These are phyloP conservation scores for Pichia sp. DNA, from an alignment of 1,139 yeast genomes.

Conservation along the genomic window DNA sequence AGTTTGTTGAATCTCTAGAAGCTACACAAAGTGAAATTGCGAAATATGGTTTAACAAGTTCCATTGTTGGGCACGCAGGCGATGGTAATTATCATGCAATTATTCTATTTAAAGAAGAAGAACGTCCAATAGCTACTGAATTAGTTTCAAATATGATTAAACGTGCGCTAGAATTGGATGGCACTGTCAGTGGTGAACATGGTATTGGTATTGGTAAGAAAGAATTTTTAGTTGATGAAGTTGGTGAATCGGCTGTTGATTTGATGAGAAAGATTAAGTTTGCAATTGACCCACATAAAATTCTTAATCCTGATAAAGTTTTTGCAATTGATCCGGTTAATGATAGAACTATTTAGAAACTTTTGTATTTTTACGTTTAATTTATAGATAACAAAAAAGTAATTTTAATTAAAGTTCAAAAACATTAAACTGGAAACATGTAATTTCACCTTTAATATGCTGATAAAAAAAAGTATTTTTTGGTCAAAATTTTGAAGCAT, in stretches of 20 bases:
- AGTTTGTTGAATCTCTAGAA: constrained; percentile 53
- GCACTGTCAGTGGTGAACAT: constrained; percentile 89
- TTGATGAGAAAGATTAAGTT: constrained; percentile 71
- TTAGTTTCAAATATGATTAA: constrained; percentile 67
- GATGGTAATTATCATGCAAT: constrained; percentile 89
- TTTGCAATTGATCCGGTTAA: constrained; percentile 51
- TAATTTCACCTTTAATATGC: too few relatives aligned
- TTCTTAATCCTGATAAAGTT: constrained; percentile 75
- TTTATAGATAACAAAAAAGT: not conserved
- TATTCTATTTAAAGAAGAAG: constrained; percentile 49
- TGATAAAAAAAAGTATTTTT: too few relatives aligned
- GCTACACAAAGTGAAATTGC: constrained; percentile 54
- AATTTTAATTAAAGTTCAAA: not conserved
- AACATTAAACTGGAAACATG: too few relatives aligned
- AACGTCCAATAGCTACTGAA: constrained; percentile 39
- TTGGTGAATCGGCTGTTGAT: constrained; percentile 60
- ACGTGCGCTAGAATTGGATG: constrained; percentile 59
- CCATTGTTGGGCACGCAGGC: constrained; percentile 75
- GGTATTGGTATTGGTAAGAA: constrained; percentile 84
- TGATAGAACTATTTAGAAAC: constrained; percentile 8
- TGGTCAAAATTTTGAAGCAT: not conserved
- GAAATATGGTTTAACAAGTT: constrained; percentile 48
- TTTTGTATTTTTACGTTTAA: not conserved
- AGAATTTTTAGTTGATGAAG: constrained; percentile 54
- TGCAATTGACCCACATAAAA: constrained; percentile 64